Percentiles rank a stretch among this genome's conserved stretches.
These are phyloP conservation scores for Solanum neorickii DNA, from an alignment of 257 asterid genomes.

Conservation along the genomic window DNA sequence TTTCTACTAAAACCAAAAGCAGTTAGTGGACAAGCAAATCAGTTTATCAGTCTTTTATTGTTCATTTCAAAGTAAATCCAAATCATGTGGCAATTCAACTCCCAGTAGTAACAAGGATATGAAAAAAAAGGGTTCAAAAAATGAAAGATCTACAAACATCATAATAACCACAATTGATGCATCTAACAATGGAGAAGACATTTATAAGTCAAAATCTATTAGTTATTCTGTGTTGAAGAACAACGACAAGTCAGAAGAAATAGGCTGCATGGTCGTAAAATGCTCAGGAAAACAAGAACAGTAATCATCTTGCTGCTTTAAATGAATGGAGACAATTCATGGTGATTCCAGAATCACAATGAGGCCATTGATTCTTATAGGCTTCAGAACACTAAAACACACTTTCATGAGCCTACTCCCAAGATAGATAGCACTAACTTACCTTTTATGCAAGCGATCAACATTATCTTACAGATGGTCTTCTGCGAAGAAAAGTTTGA, in stretches of 20 bases:
- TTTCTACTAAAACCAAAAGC: background rate
- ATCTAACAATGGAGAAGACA: background rate
- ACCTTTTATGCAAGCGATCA: background rate
- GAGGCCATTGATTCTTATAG: background rate
- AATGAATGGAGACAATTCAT: background rate
- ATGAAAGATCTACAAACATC: background rate
- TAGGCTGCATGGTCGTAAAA: background rate
- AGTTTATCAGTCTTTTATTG: background rate
- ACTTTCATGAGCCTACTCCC: background rate
- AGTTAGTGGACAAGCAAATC: background rate
- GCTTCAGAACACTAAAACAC: background rate
- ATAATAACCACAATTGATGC: background rate
- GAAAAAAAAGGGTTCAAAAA: background rate
- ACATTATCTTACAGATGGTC: conserved; percentile 1
- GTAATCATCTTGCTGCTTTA: background rate
- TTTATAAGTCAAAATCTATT: background rate
- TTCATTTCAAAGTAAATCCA: background rate
- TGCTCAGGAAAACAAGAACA: background rate
- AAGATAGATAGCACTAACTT: background rate
- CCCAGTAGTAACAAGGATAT: background rate
- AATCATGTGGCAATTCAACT: background rate
- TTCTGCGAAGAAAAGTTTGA: background rate
- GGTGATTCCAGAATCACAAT: background rate
- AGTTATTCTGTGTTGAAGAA: background rate
- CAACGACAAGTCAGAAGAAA: background rate